Conservation (phyloP, 306 rosid genomes). For the Morella rubra region DNA sequence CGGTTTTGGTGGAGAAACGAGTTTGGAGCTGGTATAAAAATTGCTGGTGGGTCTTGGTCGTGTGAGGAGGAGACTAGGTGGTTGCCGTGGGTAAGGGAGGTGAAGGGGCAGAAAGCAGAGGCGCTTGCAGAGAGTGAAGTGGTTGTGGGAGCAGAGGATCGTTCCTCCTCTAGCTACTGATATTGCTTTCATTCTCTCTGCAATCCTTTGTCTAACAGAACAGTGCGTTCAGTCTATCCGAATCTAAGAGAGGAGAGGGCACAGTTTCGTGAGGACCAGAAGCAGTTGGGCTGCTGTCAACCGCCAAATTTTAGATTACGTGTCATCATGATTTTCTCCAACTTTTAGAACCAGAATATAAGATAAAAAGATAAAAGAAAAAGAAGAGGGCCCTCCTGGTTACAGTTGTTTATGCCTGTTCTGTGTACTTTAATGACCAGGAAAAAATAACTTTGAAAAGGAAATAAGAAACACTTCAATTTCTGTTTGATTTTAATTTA, state of each 20-base stretch:
- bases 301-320: constrained; percentile 45
- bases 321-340: constrained; percentile 33
- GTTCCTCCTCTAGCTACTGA: constrained; percentile 27
- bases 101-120: constrained; percentile 25
- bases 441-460: too few relatives aligned
- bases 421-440: too few relatives aligned
- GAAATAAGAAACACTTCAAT: too few relatives aligned
- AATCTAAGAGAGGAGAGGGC: background rate
- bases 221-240: background rate
- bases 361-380: too few relatives aligned
- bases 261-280: background rate
- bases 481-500: too few relatives aligned
- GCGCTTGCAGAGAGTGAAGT: constrained; percentile 23
- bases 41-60: constrained; percentile 11
- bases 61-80: constrained; percentile 13
- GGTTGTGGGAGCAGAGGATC: constrained; percentile 17
- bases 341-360: background rate
- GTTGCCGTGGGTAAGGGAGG: background rate
- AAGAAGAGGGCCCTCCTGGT: too few relatives aligned
- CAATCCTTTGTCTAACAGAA: background rate
- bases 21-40: constrained; percentile 22
- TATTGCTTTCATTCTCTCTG: constrained; percentile 29
- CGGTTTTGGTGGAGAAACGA: constrained; percentile 19
- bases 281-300: constrained; percentile 23
- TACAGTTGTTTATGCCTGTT: too few relatives aligned